Conservation (phyloP, 2,329 filamentous ascomycete species). For the Piedraia hortae region DNA sequence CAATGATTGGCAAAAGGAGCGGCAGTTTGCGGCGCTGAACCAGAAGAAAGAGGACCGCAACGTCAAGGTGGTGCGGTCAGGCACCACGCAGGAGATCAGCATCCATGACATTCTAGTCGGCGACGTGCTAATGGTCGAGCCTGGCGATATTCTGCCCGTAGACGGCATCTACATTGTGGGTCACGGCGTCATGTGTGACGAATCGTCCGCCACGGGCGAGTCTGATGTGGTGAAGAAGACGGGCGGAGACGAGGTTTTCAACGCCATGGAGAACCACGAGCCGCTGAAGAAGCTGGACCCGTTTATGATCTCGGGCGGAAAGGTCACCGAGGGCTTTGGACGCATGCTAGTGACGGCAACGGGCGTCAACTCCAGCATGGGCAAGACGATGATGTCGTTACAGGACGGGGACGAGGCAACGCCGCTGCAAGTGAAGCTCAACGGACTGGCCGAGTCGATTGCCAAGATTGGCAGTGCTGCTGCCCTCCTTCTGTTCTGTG, state of each 20-base stretch:
- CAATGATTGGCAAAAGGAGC: slow-evolving; percentile 62
- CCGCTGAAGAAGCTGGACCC: slow-evolving; percentile 43
- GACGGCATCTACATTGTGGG: slow-evolving; percentile 44
- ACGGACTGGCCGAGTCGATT: slow-evolving; percentile 52
- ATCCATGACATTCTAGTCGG: slow-evolving; percentile 46
- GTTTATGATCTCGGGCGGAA: slow-evolving; percentile 68
- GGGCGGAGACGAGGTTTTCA: slow-evolving; percentile 35
- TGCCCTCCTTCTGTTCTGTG: slow-evolving; percentile 53
- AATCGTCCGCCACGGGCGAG: slow-evolving; percentile 52
- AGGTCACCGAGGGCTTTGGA: slow-evolving; percentile 49
- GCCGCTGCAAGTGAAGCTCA: slow-evolving; percentile 51
- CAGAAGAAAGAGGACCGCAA: slow-evolving; percentile 50
- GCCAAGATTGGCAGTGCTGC: slow-evolving; percentile 53
- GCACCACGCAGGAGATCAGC: slow-evolving; percentile 38
- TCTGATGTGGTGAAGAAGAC: slow-evolving; percentile 45
- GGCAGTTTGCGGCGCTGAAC: slow-evolving; percentile 55
- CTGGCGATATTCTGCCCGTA: slow-evolving; percentile 43
- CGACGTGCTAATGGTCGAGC: slow-evolving; percentile 44
- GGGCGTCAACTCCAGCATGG: slow-evolving; percentile 46
- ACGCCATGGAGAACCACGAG: slow-evolving; percentile 33
- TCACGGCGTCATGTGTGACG: slow-evolving; percentile 41
- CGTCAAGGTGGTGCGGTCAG: slow-evolving; percentile 52
- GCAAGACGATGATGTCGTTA: slow-evolving; percentile 53
- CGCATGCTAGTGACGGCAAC: slow-evolving; percentile 49
- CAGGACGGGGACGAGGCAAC: slow-evolving; percentile 53